Evolutionary conservation across 495 filamentous ascomycete species (phyloP), one percentile per base, ranked within the genome.

Genomic region (Neurospora sp.): DNA sequence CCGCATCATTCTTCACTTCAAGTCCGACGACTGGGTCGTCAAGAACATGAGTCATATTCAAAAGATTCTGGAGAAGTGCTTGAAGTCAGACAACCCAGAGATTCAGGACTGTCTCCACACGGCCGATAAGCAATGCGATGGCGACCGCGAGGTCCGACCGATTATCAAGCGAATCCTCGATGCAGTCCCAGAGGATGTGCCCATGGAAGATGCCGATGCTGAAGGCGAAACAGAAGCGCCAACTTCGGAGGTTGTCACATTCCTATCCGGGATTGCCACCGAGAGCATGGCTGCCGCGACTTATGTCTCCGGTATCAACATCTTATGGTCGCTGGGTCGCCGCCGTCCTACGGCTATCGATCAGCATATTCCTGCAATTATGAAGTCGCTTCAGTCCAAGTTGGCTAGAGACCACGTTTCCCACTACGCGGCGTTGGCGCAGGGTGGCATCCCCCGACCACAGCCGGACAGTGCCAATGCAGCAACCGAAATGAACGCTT

Each of bases 341-440:
- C 89, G 90, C 68, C 93, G 90, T 76, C 92, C 95, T 8, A 88
- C 89, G 14, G 90, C 94, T 73, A 92, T 99, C 72, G 96, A 98
- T 77, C 85, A 91, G 68, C 95, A 98, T 77, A 93, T 98, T 72
- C 87, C 88, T 11, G 87, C 90, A 35, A 87, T 98, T 69, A 97
- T 98, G 92, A 97, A 97, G 78, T 92, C 94, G 0, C 88, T 99
- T 75, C 94, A 95, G 71, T 85, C 88, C n/a, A 98, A 98, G 78
- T 87, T 98, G 42, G 93, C 94, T 4, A 92, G 96, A 77, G 96
- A 99, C 68, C 95, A 99, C 81, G 90, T 98, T 74, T 91, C 93
- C 38, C 90, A 91, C 69, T 91, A 90, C 70, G 86, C 87, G 11
- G 85, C 85, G 9, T 81, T 88, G 10, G 78, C 86, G 20, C 85